A percentile compares a stretch with the other conserved stretches of the same genome.
Evolutionary conservation across 2,329 filamentous ascomycete species (phyloP).

Genomic region (Domatiomyces catenatus): DNA sequence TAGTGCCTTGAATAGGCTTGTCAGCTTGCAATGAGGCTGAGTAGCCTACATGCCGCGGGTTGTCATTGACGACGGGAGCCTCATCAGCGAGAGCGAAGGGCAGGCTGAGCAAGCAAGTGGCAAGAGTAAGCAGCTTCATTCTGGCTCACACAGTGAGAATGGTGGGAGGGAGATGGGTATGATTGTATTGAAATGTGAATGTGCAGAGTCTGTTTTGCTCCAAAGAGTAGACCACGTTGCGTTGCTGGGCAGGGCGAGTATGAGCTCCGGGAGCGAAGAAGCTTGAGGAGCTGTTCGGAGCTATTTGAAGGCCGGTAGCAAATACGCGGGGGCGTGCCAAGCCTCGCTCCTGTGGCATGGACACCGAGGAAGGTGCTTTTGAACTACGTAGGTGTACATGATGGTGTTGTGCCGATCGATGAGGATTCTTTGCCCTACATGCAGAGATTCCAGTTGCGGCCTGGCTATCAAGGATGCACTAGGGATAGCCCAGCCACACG

Average conservation of each 20-base stretch:
- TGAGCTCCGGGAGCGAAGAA: not conserved
- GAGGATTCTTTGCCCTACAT: no score
- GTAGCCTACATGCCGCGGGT: constrained; percentile 41
- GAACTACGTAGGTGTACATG: no score
- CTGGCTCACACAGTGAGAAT: not conserved
- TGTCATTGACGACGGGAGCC: constrained; percentile 39
- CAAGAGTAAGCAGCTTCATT: constrained; percentile 14
- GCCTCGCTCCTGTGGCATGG: no score
- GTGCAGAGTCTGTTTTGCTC: not conserved
- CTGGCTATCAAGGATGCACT: no score
- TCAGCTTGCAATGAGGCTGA: constrained; percentile 40
- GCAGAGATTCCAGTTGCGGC: no score
- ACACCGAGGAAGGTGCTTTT: no score
- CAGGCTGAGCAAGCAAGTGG: constrained; percentile 14
- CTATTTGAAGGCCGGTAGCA: not conserved
- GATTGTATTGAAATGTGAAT: not conserved
- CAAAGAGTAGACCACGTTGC: not conserved
- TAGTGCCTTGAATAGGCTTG: constrained; percentile 39
- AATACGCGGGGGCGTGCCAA: not conserved
- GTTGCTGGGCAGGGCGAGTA: not conserved
- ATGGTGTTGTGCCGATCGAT: no score
- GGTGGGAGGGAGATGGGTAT: not conserved
- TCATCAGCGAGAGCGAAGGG: constrained; percentile 14
- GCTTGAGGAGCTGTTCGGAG: not conserved
- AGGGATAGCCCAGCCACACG: no score